Conservation (phyloP, 2,329 filamentous ascomycete genomes). For the Colletotrichum cereale region DNA sequence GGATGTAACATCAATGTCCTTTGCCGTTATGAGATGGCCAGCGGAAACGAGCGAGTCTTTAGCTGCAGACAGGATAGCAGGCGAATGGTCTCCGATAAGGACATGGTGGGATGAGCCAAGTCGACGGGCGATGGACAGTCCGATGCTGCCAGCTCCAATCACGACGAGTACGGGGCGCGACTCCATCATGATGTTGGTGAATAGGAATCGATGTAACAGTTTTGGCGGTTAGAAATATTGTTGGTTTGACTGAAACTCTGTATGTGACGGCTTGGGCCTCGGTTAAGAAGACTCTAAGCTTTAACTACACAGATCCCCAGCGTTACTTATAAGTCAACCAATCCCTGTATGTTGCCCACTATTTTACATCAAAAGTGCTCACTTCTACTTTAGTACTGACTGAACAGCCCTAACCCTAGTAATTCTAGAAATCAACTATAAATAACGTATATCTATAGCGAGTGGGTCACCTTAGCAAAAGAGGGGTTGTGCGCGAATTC, state of each 20-base stretch:
- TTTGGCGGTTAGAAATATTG: not conserved
- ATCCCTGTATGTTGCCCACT: too few species aligned
- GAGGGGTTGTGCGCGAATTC: too few species aligned
- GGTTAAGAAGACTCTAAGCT: not conserved
- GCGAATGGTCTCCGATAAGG: conserved; percentile 16
- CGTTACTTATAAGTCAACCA: too few species aligned
- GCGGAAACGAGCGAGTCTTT: conserved; percentile 6
- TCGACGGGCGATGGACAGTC: conserved; percentile 13
- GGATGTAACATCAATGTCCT: conserved; percentile 1
- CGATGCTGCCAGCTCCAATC: conserved; percentile 27
- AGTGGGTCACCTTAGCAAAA: too few species aligned
- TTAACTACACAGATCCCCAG: not conserved
- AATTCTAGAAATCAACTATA: too few species aligned
- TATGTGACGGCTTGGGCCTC: not conserved
- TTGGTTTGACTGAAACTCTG: not conserved
- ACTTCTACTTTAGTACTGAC: too few species aligned
- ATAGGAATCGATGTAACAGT: not conserved
- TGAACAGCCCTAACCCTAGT: too few species aligned
- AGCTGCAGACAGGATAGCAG: not conserved
- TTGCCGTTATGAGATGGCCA: conserved; percentile 3
- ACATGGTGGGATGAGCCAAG: conserved; percentile 12
- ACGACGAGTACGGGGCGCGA: conserved; percentile 11
- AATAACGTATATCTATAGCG: too few species aligned
- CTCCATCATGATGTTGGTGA: not conserved
- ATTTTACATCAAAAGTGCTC: too few species aligned